Base-by-base conservation (phyloP, 257 asterid genomes). In the Striga asiatica region DNA sequence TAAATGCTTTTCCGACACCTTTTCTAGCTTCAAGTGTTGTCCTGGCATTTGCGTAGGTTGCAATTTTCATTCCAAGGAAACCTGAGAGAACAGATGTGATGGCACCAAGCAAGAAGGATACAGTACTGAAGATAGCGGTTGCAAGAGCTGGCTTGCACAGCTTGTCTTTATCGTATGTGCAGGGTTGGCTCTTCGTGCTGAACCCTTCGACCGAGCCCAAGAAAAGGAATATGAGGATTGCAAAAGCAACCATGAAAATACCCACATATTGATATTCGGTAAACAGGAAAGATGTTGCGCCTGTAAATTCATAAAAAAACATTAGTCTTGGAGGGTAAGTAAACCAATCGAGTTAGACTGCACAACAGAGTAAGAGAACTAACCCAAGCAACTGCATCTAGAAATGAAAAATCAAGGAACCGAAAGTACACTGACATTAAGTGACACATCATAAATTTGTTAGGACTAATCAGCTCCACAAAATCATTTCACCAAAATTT, bases 51-150 rank as follows among this genome's bases (percentile, higher is more conserved):
- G 98, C 96, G 68, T 79, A 89, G 31, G 98, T 89, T 14, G 98
- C 98, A 51, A 85, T 85, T 72, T 83, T 89, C 98, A 89, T 89
- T 58, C 98, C 98, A 11, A 89, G 93, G 80, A 89, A 86, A 47
- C 98, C 98, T 37, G 98, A 89, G 6, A 84, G 46, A 12, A 88
- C 83, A 11, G 97, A 88, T 29, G 97, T 82, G 64, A 88, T 2
- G 57, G 95, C 97, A 68, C 97, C 97, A 11, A 88, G 97, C 77
- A 88, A 27, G 63, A 88, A 88, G 61, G 95, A 68, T 47, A 75
- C 45, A 12, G 97, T 85, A 66, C 97, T 88, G 79, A 88, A 88
- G 59, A 76, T 9, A 11, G 97, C 97, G 27, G 94, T 88, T 37
- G 97, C 95, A 69, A 80, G 80, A 59, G 88, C 88, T 3, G 88